Base-by-base conservation (phyloP, 768 basidiomycete species). In the Brasilioporus rufonigricans region DNA sequence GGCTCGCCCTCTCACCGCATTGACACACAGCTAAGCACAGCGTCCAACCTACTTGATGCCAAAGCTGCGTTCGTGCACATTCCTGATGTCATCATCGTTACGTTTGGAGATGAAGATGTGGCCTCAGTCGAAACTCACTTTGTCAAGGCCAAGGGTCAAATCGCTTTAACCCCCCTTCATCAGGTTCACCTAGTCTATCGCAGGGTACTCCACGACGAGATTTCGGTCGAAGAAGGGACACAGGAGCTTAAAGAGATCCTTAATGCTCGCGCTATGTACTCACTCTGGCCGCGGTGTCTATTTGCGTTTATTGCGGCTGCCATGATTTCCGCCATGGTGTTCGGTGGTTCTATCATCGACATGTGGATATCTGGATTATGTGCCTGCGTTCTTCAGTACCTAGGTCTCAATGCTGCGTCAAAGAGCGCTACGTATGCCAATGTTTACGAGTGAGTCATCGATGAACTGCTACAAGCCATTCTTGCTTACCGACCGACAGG, bases 1-100 rank as follows among this genome's bases (percentile, higher is more conserved):
- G 94, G 94, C 19, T 90, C 93, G n/a, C 93, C 93, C 2, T 93
- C 92, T 21, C 95, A 97, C 70, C 81, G 95, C 19, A 87, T 95
- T 58, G 93, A 96, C 73, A 86, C 91, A 1, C 93, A 95, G 68
- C 81, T 98, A 38, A 78, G 79, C 55, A 83, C 89, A 5, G 92
- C 91, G 3, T 87, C 93, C 7, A 74, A 80, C 12, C 87, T 91
- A 53, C 80, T 97, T 16, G 84, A 88, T 31, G 80, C 91, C 57
- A 80, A 87, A 61, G 88, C 89, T 51, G 85, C 87, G 64, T 92
- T 96, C 64, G 86, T 96, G 19, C 91, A 93, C 68, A 78, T 91
- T 35, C 87, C 90, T 4, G 84, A 83, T 52, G 79, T 91, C 58
- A 75, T 89, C 66, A 88, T 97, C 52, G 84, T 89, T 31, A 88